Evolutionary conservation across 192 early-diverging fungal genomes (phyloP), one percentile per base, ranked within the genome.

Genomic region (Podila verticillata): DNA sequence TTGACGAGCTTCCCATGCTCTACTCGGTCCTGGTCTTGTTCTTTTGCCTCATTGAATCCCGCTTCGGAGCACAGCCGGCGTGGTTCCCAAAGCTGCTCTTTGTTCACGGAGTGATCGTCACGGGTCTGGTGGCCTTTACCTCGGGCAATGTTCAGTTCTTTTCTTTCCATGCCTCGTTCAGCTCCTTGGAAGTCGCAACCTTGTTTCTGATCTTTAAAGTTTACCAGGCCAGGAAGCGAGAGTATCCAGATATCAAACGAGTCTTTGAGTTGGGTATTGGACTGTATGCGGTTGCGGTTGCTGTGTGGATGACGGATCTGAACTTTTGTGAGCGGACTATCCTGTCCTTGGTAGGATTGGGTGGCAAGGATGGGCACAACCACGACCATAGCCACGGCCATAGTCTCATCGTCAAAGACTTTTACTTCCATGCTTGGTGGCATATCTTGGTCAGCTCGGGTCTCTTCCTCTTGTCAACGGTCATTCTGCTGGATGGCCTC

Each of bases 351-450:
- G 29, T 74, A 39, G 26, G 17, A 7, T 54, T 39, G 39, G 39
- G 39, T 13, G 39, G 39, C 15, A 44, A 15, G 39, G 13, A 44
- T 47, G 19, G 10, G 28, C 24, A 15, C 19, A 57, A 62, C 10
- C 78, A 80, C 22, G 74, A 82, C 24, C 83, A 83, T 32, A 81
- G 81, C 12, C 64, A 66, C 26, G 61, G 61, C 10, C 30, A 68
- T 10, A 12, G 51, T 26, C 24, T 54, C 51, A 90, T 73, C 30
- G 84, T 75, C 81, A 91, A 71, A 63, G 68, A 79, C 36, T 34
- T 79, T 7, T 79, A 79, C 71, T 78, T 91, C 10, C 90, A 91
- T 63, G 90, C 90, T 10, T 86, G 87, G 86, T 91, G 90, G 90
- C 90, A 91, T 57, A 78, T 87, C 1, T 69, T 91, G 35, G 89